Evolutionary conservation across 768 basidiomycete species (phyloP), one percentile per base, ranked within the genome.

Genomic region (Boletellus sp.): DNA sequence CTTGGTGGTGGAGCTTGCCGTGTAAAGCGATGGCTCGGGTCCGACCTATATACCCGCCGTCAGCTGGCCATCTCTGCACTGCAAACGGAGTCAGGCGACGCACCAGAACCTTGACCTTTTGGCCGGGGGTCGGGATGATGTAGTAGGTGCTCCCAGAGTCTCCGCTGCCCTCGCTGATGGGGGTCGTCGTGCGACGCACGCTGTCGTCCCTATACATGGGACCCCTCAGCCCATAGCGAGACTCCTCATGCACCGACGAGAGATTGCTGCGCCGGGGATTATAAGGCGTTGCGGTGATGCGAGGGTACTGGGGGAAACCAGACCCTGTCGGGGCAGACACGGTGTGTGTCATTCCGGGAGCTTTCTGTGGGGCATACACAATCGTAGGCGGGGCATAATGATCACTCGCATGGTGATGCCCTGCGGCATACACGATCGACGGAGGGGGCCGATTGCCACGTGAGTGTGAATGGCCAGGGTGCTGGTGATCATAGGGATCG

Each of bases 101-200:
- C 69, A 87, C 87, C 59, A 88, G 75, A 53, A 86, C 76, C 63
- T 83, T 85, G 49, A 87, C 78, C 58, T 87, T 89, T 62, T 86
- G 84, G n/a, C 84, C 83, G 11, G 79, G 78, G 11, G 78, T 74
- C 4, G 85, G 85, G 35, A 86, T 74, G 55, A 87, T 79, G 62
- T 87, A 88, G 71, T 87, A 89, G 3, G 86, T 88, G 62, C 84
- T 80, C 19, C 78, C 83, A 5, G 84, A 84, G 33, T 77, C 77
- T 13, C 74, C 66, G 59, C 79, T 84, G 28, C 63, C 72, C 28
- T 75, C 72, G 39, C 72, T 70, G 7, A 64, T 50, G 15, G 64
- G 66, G 0, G 76, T 62, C 38, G 74, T 75, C 16, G 72, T 72
- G 17, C 69, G 68, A 13, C 59, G 22, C 23, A 50, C 26, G 62